A percentile compares a stretch with the other conserved stretches of the same genome.
Conservation (phyloP, 768 basidiomycete species). For the Hortiboletus campestris region DNA sequence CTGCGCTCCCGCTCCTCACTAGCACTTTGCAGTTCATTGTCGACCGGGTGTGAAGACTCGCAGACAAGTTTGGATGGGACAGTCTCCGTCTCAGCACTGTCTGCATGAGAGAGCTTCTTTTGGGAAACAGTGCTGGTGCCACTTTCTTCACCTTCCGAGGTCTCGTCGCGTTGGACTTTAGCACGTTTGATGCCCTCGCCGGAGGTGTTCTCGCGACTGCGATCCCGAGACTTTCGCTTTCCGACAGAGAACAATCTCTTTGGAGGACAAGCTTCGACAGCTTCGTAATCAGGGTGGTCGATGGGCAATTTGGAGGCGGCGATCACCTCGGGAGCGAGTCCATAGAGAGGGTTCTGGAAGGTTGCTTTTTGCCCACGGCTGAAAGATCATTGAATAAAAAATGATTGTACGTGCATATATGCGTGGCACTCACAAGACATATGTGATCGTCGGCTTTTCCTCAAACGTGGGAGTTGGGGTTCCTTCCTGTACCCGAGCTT, state of each 20-base stretch:
- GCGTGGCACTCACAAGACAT: constrained; percentile 62
- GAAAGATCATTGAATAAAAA: constrained; percentile 4
- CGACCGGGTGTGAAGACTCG: not conserved
- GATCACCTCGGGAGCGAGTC: constrained; percentile 41
- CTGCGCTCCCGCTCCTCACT: constrained; percentile 29
- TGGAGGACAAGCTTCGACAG: constrained; percentile 51
- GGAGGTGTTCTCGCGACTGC: constrained; percentile 18
- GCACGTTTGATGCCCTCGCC: constrained; percentile 15
- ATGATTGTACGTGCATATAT: not conserved
- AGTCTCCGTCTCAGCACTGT: constrained; percentile 3
- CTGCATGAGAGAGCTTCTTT: not conserved
- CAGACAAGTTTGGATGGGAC: constrained; percentile 3
- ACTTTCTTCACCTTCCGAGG: constrained; percentile 19
- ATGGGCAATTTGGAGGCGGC: constrained; percentile 53
- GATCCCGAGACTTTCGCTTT: constrained; percentile 28
- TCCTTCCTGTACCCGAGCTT: constrained; percentile 32
- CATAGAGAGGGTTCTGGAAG: constrained; percentile 64
- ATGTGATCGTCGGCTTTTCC: constrained; percentile 64
- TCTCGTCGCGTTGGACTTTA: constrained; percentile 4
- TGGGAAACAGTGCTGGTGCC: not conserved
- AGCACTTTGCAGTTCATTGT: constrained; percentile 7
- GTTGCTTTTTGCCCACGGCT: constrained; percentile 68
- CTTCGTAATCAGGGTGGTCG: constrained; percentile 65
- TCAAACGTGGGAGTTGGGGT: constrained; percentile 39
- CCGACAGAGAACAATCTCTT: constrained; percentile 49